Percentiles rank a stretch among this genome's conserved stretches.
phyloP scores from a whole-genome alignment of 164 flowering plant species.

The Berberis thunbergii region DNA sequence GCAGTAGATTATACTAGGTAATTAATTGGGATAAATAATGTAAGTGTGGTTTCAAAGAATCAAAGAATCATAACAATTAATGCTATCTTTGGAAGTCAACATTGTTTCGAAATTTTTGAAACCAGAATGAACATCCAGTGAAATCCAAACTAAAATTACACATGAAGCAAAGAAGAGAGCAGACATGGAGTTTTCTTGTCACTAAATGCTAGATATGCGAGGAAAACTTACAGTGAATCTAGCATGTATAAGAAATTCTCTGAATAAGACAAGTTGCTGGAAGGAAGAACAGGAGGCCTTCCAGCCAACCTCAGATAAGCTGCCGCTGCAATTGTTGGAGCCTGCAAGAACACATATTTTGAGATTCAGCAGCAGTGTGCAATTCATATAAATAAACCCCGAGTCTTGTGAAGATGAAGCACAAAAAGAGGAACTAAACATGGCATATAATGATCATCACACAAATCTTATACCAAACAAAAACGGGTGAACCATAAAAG shows the following conservation, averaged over 20 bases:
- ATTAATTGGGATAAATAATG: too few relatives aligned
- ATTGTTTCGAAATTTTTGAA: too few relatives aligned
- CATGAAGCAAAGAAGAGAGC: too few relatives aligned
- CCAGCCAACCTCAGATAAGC: constrained; percentile 98
- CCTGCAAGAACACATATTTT: constrained; percentile 37
- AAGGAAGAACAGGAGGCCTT: constrained; percentile 96
- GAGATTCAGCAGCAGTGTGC: background rate
- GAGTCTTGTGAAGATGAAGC: background rate
- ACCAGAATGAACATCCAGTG: too few relatives aligned
- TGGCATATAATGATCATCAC: too few relatives aligned
- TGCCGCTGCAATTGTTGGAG: constrained; percentile 96
- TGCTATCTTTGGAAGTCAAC: too few relatives aligned
- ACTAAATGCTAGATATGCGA: background rate
- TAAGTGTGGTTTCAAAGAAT: too few relatives aligned
- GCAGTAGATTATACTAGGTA: too few relatives aligned
- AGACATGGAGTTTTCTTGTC: too few relatives aligned
- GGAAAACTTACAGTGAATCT: constrained; percentile 76
- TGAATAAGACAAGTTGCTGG: constrained; percentile 82
- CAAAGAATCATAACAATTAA: too few relatives aligned
- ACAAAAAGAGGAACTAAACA: too few relatives aligned
- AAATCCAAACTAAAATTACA: too few relatives aligned
- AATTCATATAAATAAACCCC: background rate
- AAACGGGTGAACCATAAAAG: background rate
- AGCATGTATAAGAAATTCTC: constrained; percentile 98
- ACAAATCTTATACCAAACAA: background rate